Percentiles rank a stretch among this genome's conserved stretches.
Evolutionary conservation across 306 rosid genomes (phyloP).

Genomic region (Styphnolobium japonicum): DNA sequence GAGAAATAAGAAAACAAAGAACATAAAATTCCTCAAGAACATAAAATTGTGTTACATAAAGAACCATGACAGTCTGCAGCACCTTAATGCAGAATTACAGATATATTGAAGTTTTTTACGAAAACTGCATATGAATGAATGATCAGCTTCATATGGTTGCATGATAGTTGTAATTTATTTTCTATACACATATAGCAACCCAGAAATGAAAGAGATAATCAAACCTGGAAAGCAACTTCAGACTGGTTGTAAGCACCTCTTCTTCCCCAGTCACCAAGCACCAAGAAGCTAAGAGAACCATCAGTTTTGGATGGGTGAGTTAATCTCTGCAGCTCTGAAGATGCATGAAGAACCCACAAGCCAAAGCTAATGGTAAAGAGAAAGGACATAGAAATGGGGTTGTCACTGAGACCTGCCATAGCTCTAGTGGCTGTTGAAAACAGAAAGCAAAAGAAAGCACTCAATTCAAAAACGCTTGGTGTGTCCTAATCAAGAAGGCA

Average conservation of each 20-base stretch:
- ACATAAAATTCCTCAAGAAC: background rate
- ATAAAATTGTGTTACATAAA: background rate
- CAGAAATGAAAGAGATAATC: background rate
- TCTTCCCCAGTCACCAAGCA: conserved; percentile 63
- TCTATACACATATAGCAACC: background rate
- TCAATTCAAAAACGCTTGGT: background rate
- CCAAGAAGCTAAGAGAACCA: conserved; percentile 52
- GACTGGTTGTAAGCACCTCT: conserved; percentile 55
- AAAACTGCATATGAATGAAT: background rate
- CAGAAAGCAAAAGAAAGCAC: background rate
- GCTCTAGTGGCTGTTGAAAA: background rate
- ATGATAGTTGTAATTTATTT: background rate
- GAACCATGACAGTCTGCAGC: background rate
- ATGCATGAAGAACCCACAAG: conserved; percentile 25
- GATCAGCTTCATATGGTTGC: background rate
- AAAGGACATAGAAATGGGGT: background rate
- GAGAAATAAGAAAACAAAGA: background rate
- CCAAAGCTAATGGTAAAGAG: conserved; percentile 24
- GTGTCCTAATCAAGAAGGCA: background rate
- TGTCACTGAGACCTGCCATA: conserved; percentile 15
- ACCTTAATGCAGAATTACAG: background rate
- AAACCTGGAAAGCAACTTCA: conserved; percentile 48
- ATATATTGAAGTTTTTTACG: background rate
- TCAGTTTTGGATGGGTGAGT: conserved; percentile 33
- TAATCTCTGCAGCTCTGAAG: conserved; percentile 45